These are phyloP conservation scores for Phyllosticta capitalensis DNA, from an alignment of 2,329 filamentous ascomycete genomes.

Conservation along the genomic window DNA sequence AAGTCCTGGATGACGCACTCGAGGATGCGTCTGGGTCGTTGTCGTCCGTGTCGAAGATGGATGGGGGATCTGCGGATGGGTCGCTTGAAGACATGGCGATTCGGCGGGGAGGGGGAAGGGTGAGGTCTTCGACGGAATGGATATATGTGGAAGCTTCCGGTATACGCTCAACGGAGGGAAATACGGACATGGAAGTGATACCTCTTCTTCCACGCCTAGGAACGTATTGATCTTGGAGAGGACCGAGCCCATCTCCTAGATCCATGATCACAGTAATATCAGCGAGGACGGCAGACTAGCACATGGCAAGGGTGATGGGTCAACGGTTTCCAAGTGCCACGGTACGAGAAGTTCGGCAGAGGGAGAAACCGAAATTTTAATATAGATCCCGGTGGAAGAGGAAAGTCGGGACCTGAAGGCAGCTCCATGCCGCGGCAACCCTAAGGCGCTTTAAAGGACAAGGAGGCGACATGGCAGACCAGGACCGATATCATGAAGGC, in stretches of 20 bases:
- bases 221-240: not conserved
- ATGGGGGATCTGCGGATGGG: constrained; percentile 5
- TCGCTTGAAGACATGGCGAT: constrained; percentile 2
- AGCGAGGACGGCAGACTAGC: not conserved
- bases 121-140: not conserved
- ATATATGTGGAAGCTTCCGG: not conserved
- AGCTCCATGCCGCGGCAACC: not conserved
- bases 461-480: not conserved
- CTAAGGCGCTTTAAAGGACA: no score
- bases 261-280: not conserved
- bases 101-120: not conserved
- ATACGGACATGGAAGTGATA: constrained; percentile 4
- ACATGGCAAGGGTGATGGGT: not conserved
- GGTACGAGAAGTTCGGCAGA: not conserved
- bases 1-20: constrained; percentile 2
- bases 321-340: not conserved
- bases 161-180: not conserved
- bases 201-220: not conserved
- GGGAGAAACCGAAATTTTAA: not conserved
- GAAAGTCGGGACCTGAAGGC: not conserved
- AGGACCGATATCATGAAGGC: not conserved
- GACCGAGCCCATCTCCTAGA: not conserved
- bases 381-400: not conserved
- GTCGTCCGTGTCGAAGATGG: constrained; percentile 2
- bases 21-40: not conserved